Conservation (phyloP, 2,329 filamentous ascomycete genomes). For the Rasamsonia emersonii region DNA sequence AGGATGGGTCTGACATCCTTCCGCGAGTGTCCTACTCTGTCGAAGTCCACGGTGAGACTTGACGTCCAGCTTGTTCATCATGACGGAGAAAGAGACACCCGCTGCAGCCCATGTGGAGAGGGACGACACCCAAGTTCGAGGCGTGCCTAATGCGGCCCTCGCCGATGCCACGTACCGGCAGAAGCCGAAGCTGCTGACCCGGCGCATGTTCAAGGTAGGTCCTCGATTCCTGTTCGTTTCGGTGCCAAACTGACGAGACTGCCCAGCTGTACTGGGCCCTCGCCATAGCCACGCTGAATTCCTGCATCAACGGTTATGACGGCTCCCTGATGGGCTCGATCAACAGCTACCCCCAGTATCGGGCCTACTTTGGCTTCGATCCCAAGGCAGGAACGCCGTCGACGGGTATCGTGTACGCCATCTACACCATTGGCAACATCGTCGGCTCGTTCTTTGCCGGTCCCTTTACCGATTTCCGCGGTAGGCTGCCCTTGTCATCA, state of each 20-base stretch:
- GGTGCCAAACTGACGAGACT: no score
- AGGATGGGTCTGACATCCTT: no score
- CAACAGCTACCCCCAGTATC: conserved; percentile 40
- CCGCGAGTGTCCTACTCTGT: no score
- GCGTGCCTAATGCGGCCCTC: conserved; percentile 21
- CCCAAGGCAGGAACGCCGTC: conserved; percentile 29
- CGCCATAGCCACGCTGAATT: conserved; percentile 36
- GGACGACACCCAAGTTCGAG: conserved; percentile 11
- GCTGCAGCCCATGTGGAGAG: no score
- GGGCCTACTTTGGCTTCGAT: conserved; percentile 35
- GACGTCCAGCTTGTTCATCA: no score
- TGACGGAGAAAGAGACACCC: no score
- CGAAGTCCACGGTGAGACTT: no score
- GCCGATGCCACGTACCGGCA: conserved; percentile 23
- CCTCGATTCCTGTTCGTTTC: background rate
- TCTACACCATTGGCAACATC: conserved; percentile 42
- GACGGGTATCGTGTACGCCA: conserved; percentile 42
- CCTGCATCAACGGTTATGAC: conserved; percentile 42
- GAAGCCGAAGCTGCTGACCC: conserved; percentile 27
- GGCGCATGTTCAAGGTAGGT: conserved; percentile 37
- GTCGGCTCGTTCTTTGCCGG: conserved; percentile 36
- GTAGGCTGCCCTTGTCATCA: conserved; percentile 8
- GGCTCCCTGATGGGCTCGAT: conserved; percentile 43
- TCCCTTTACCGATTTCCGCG: conserved; percentile 34
- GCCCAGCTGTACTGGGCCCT: conserved; percentile 34